A percentile compares a stretch with the other conserved stretches of the same genome.
phyloP scores from a whole-genome alignment of 2,329 filamentous ascomycete species.

The Drechslerella coelobrocha region DNA sequence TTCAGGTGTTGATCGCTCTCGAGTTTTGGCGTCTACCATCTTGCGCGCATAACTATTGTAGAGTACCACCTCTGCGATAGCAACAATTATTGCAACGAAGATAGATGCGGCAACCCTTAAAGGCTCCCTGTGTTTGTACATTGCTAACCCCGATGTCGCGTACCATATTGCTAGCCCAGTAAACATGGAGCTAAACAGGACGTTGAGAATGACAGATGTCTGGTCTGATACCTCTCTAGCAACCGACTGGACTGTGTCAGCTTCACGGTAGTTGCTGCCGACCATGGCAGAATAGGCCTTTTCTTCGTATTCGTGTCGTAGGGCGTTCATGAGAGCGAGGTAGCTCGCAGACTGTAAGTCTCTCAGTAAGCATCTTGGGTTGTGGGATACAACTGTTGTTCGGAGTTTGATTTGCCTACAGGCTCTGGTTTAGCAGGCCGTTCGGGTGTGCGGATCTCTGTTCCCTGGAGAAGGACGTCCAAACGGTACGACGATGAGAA shows the following conservation, averaged over 20 bases:
- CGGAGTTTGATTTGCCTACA: slow-evolving; percentile 20
- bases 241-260: slow-evolving; percentile 20
- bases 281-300: slow-evolving; percentile 35
- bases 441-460: slow-evolving; percentile 16
- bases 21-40: slow-evolving; percentile 34
- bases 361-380: not conserved
- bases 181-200: slow-evolving; percentile 40
- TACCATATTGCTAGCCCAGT: slow-evolving; percentile 43
- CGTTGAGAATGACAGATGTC: slow-evolving; percentile 40
- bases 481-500: not conserved
- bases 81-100: slow-evolving; percentile 30
- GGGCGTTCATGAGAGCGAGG: slow-evolving; percentile 25
- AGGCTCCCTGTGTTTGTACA: slow-evolving; percentile 24
- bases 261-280: not conserved
- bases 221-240: slow-evolving; percentile 41
- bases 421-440: slow-evolving; percentile 16
- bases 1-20: slow-evolving; percentile 18
- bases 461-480: slow-evolving; percentile 32
- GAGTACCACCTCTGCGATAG: slow-evolving; percentile 34
- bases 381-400: no score
- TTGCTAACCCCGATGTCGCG: slow-evolving; percentile 39
- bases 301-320: slow-evolving; percentile 35
- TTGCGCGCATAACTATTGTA: slow-evolving; percentile 37
- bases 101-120: slow-evolving; percentile 32
- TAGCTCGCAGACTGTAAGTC: slow-evolving; percentile 19